Base-by-base conservation (phyloP, 306 rosid genomes). In the Luffa acutangula region DNA sequence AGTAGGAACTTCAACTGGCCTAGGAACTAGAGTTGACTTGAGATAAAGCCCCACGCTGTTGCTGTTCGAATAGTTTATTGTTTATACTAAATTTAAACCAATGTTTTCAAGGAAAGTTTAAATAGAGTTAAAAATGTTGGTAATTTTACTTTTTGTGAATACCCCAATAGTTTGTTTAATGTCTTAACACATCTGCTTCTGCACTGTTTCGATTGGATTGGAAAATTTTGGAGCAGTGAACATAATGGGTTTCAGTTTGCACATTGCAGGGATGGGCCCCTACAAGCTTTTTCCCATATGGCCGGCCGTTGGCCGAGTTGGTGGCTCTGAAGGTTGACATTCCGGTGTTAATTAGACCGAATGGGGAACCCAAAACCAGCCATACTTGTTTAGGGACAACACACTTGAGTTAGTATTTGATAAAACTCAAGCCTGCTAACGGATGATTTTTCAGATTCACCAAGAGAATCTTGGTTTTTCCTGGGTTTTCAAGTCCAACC, bases 401-500 rank as follows among this genome's bases (percentile, higher is more conserved):
- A 9, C 56, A 51, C 3, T 48, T 13, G 56, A 51, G 56, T 51
- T 13, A 51, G 56, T 51, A 12, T 51, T 51, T 51, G 3, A 51
- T 2, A 51, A 51, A 13, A 51, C 56, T 51, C 56, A 12, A 51
- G n/a, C 56, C 18, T 9, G 56, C 56, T 51, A 13, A 3, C 4
- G 56, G 56, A 51, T 3, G 13, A 13, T 51, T 13, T 13, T 51
- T 13, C 18, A 13, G 56, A 14, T 51, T 51, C 56, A 51, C 5
- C 56, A 14, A 1, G 56, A 11, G 0, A 12, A 51, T 51, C 56
- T 51, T 51, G 56, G n/a, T 11, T 51, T 2, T 51, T 14, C 56
- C 56, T 51, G 14, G 14, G 80, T 83, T 34, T 83, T 77, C 79
- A 80, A 84, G 79, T 84, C 72, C 62, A 15, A 21, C 20, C 42